phyloP scores from a whole-genome alignment of 768 basidiomycete genomes.

The Collybiopsis confluens region DNA sequence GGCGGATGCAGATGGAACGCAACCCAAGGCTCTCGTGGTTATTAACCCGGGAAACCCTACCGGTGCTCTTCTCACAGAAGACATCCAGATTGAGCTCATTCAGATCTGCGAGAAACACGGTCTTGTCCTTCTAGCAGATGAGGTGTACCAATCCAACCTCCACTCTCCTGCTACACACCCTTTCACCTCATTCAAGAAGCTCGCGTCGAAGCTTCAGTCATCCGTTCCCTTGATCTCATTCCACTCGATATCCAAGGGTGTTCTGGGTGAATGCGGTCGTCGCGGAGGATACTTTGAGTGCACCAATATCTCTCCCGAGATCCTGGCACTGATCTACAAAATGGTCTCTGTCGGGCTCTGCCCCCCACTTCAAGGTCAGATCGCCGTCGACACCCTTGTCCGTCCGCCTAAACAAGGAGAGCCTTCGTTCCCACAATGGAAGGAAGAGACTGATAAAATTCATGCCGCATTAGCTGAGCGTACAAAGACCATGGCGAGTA shows the following conservation, averaged over 20 bases:
- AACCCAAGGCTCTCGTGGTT: constrained; percentile 83
- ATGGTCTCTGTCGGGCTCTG: constrained; percentile 91
- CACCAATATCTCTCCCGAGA: constrained; percentile 71
- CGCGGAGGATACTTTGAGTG: constrained; percentile 96
- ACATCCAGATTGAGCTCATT: constrained; percentile 74
- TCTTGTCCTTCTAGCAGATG: constrained; percentile 91
- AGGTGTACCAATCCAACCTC: constrained; percentile 97
- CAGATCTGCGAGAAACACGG: constrained; percentile 78
- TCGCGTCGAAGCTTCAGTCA: constrained; percentile 64
- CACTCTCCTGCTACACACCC: constrained; percentile 63
- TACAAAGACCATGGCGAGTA: constrained; percentile 65
- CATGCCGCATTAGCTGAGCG: constrained; percentile 71
- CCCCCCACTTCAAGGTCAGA: constrained; percentile 86
- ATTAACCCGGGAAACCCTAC: constrained; percentile 99
- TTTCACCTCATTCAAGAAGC: constrained; percentile 93
- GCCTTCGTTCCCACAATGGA: constrained; percentile 74
- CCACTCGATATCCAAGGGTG: constrained; percentile 97
- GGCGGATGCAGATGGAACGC: constrained; percentile 55
- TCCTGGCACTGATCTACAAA: constrained; percentile 90
- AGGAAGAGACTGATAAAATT: constrained; percentile 77
- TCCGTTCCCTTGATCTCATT: constrained; percentile 85
- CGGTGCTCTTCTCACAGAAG: constrained; percentile 72
- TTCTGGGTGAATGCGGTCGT: constrained; percentile 94
- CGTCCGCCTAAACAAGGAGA: constrained; percentile 78
- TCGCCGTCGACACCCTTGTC: constrained; percentile 94